Evolutionary conservation across 2,329 filamentous ascomycete species (phyloP), one percentile per base, ranked within the genome.

Genomic region (Phialemoniopsis sp.): DNA sequence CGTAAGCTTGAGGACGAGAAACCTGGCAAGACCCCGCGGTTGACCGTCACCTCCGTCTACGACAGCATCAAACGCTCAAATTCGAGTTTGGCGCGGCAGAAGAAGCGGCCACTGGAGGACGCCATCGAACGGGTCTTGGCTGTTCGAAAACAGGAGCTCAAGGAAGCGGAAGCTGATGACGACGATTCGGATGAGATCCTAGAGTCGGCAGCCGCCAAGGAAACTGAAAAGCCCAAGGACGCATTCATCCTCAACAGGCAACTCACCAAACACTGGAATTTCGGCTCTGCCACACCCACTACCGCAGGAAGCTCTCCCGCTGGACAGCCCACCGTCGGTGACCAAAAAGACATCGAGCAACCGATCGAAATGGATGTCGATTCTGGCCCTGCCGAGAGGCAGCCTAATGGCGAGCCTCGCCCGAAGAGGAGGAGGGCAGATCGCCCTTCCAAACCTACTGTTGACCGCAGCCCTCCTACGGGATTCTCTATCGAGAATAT

Each of bases 61-160:
- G 83, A 89, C 30, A 79, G 78, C 42, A 89, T 97, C 45, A 87
- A 89, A 51, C 68, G 72, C 37, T 95, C 89, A 13, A 96, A 96
- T 58, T 95, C 89, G 0, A 89, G 85, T 50, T 64, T 97, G 16
- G 88, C 87, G 46, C 74, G 93, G 16, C 81, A 86, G 49, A 89
- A 88, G 30, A 95, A 93, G 60, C 83, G 82, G 44, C 71, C 85
- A 1, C 66, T 97, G 2, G 87, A 95, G 58, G 87, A 93, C 46
- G 85, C 86, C 29, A 88, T 97, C 46, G 89, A 95, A 45, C 74
- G 88, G 8, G 88, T 90, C 0, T 66, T 96, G 13, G 77, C 82
- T 8, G 79, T 89, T 14, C 69, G 91, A 5, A 84, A 82, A 47
- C 79, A 87, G 48, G 76, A 82, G 43, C 60, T 69, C 13, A 73